Evolutionary conservation across 2,329 filamentous ascomycete species (phyloP), one percentile per base, ranked within the genome.

Genomic region (Botrytis fragariae): DNA sequence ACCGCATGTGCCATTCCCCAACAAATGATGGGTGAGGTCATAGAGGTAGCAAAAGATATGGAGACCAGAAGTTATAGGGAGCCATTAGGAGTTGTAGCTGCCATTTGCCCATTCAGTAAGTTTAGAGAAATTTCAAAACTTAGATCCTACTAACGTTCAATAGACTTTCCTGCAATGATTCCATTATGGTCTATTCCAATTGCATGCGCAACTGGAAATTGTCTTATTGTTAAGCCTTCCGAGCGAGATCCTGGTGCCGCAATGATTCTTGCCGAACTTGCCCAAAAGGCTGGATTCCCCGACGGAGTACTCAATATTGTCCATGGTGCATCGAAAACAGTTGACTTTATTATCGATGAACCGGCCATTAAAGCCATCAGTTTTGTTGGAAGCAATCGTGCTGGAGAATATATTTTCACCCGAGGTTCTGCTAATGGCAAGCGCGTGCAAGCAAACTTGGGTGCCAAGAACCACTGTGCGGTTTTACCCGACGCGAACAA

Each of bases 81-180:
- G 86, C 92, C 93, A 74, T 84, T 96, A 80, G 93, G 93, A 72
- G 91, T 96, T 48, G 90, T 92, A 61, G 92, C 93, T 73, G 92
- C 93, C 74, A 96, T 96, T 78, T 96, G 93, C 86, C 93, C 93
- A 2, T 96, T 96, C 81, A 96, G 91, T 93, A 82, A 82, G 90
- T 83, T 12, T 35, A 12, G 12, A 32, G 44, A 4, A 37, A 60
- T 29, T 39, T 37, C 6, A 7, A 20, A 8, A 16, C 16, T 44
- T 42, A 22, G 14, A 48, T 9, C 60, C 22, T 12, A 35, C 71
- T 72, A 60, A 72, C 32, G 29, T n/a, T 25, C 14, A 37, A 20
- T 59, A 93, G 91, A 96, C 86, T 96, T 96, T 84, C 93, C 93
- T 61, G 93, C 93, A 78, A 97, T 97, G 93, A 96, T 97, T 82